phyloP scores from a whole-genome alignment of 345 rosid genomes.

The Corchorus capsularis region DNA sequence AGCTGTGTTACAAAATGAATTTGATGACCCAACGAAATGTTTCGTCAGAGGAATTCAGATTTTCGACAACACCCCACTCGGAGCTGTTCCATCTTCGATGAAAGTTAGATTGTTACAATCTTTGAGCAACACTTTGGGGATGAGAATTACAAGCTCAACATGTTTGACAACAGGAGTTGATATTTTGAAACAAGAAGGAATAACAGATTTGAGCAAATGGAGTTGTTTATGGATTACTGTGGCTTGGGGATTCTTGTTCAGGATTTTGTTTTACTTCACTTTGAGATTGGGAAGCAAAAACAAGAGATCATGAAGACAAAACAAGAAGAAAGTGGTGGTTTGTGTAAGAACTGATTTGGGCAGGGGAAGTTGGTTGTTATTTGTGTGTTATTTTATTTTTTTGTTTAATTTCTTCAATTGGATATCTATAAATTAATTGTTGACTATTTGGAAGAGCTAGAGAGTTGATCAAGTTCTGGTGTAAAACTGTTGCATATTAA shows the following conservation, averaged over 20 bases:
- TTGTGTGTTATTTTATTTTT: neutral
- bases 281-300: slow-evolving; percentile 91
- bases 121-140: slow-evolving; percentile 57
- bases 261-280: slow-evolving; percentile 76
- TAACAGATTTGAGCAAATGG: slow-evolving; percentile 79
- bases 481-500: slow-evolving; percentile 21
- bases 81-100: slow-evolving; percentile 41
- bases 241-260: slow-evolving; percentile 87
- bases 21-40: slow-evolving; percentile 65
- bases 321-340: neutral
- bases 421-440: neutral
- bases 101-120: slow-evolving; percentile 55
- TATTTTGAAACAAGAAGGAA: slow-evolving; percentile 64
- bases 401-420: neutral
- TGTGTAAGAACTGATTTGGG: neutral
- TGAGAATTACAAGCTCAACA: slow-evolving; percentile 65
- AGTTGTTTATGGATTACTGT: slow-evolving; percentile 75
- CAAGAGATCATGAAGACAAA: slow-evolving; percentile 62
- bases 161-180: slow-evolving; percentile 81
- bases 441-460: neutral
- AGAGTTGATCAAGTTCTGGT: neutral
- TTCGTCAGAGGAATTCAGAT: slow-evolving; percentile 77
- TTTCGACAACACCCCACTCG: slow-evolving; percentile 85
- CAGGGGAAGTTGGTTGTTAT: neutral
- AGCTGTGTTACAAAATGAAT: slow-evolving; percentile 82